Evolutionary conservation across 805 yeast genomes (phyloP), one percentile per base, ranked within the genome.

Genomic region (Cyberlindnera amylophila): DNA sequence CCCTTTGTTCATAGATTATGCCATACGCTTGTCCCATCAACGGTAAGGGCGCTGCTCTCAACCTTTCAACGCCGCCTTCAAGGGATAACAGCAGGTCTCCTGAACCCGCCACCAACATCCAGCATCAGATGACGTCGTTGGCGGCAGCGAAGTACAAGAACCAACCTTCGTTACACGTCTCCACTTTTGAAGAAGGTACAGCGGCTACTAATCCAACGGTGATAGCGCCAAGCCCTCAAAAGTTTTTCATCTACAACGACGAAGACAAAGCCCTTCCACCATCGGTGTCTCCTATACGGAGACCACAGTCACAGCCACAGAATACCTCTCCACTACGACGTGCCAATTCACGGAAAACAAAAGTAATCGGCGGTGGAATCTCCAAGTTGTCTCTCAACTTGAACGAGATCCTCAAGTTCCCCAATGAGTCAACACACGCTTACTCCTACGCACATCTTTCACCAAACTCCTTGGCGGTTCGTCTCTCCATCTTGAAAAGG

Each of bases 401-500:
- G 13, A 57, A 63, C 10, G 79, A 81, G 41, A 69, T 84, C 15
- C 58, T 81, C 31, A 74, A 71, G 47, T 82, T 86, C 55, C 88
- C 91, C 5, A 78, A 80, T 19, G 89, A 84, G 52, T 84, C 93
- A 11, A 77, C 93, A 1, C 90, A 85, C 58, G 84, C 95, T 2
- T 87, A 84, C 57, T 86, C 95, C 0, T 87, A 87, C 59, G 87
- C 93, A 3, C 86, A 84, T 41, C 65, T 86, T 42, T 81, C 91
- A 1, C 93, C 90, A 9, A 84, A 85, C 57, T 82, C 95, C 1
- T 62, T 87, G 42, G 86, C 93, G 0, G 74, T 86, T 36, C 68
- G 96, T 42, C 63, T 87, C 46, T 81, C 81, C 42, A 89, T 86
- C 13, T 66, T 87, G 52, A 85, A 81, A 56, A 66, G 93, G 51